These are phyloP conservation scores for cucumber (Cucumis sativus) DNA, from an alignment of 306 rosid genomes.

Conservation along the genomic window Cucumber_9930_V3 NC_026659.2:24460501-24461000, in stretches of 20 bases:
- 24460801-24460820: neutral
- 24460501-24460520: neutral
- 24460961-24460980: neutral
- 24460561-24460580: neutral
- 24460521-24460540: neutral
- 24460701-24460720: neutral
- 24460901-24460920: neutral
- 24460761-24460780: neutral
- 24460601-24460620: neutral
- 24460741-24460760: neutral
- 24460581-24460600: neutral
- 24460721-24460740: neutral
- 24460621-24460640: neutral
- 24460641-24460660: neutral
- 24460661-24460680: neutral
- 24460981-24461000: neutral
- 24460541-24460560: neutral
- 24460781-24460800: neutral
- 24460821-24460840: neutral
- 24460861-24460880: neutral
- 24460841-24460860: neutral
- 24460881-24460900: neutral
- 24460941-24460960: neutral
- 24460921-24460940: neutral
- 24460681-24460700: neutral